A percentile compares a stretch with the other conserved stretches of the same genome.
phyloP scores from a whole-genome alignment of 345 rosid species.

The Melastoma malabathricum region DNA sequence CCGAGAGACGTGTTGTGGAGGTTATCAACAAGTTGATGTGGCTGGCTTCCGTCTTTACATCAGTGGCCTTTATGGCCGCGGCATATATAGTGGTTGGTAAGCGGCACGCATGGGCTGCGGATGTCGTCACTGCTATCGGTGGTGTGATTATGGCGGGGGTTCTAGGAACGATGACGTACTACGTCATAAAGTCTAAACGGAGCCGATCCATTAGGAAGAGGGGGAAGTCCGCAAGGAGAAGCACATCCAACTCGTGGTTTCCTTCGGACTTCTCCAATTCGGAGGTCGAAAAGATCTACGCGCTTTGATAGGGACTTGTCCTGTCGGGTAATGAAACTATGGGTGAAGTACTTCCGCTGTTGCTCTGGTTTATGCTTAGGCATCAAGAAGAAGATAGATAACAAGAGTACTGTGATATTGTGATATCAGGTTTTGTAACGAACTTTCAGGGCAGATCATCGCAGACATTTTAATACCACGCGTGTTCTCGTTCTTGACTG shows the following conservation, averaged over 20 bases:
- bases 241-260: constrained; percentile 11
- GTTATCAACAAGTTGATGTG: constrained; percentile 92
- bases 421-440: too few species aligned
- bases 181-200: constrained; percentile 14
- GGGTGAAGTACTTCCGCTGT: too few species aligned
- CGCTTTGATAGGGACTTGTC: constrained; percentile 5
- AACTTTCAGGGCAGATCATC: too few species aligned
- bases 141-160: constrained; percentile 17
- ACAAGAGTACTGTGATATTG: too few species aligned
- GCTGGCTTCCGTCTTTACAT: constrained; percentile 84
- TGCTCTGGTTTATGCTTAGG: too few species aligned
- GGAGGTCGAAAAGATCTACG: constrained; percentile 12
- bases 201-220: constrained; percentile 9
- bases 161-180: constrained; percentile 14
- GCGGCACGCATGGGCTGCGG: constrained; percentile 18
- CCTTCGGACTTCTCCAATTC: constrained; percentile 13
- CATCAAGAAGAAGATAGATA: too few species aligned
- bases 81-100: constrained; percentile 83
- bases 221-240: constrained; percentile 10
- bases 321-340: too few species aligned
- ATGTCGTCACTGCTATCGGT: constrained; percentile 10
- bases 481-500: too few species aligned
- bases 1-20: constrained; percentile 72
- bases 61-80: constrained; percentile 64
- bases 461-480: too few species aligned